phyloP scores from a whole-genome alignment of 495 filamentous ascomycete species.

The Sphaerosporella brunnea region DNA sequence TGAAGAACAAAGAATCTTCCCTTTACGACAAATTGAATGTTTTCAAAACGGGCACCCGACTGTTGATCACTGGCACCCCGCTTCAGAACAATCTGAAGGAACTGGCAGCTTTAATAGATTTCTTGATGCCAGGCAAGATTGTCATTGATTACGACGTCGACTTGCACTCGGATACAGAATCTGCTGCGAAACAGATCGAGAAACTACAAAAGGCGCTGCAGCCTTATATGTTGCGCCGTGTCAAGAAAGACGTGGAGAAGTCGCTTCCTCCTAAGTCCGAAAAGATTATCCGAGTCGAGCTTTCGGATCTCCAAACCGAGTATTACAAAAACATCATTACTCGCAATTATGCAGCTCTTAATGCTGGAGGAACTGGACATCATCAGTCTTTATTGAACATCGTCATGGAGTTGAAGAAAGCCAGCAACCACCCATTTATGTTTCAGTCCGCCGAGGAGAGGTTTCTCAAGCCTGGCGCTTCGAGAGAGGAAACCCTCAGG shows the following conservation, averaged over 20 bases:
- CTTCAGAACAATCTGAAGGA: slow-evolving; percentile 95
- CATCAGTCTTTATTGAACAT: slow-evolving; percentile 95
- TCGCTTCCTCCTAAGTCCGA: slow-evolving; percentile 92
- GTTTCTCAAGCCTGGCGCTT: slow-evolving; percentile 53
- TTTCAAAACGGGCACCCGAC: slow-evolving; percentile 65
- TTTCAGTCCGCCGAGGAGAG: slow-evolving; percentile 83
- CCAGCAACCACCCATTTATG: slow-evolving; percentile 96
- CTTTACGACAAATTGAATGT: slow-evolving; percentile 69
- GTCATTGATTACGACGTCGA: slow-evolving; percentile 81
- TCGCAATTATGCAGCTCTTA: slow-evolving; percentile 85
- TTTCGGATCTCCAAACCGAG: slow-evolving; percentile 87
- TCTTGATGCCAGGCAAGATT: slow-evolving; percentile 79
- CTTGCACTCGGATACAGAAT: slow-evolving; percentile 46
- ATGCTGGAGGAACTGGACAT: slow-evolving; percentile 67
- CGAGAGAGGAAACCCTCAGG: slow-evolving; percentile 74
- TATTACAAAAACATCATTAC: slow-evolving; percentile 99
- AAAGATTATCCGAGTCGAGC: slow-evolving; percentile 93
- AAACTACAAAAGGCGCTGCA: slow-evolving; percentile 32
- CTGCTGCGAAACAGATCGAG: slow-evolving; percentile 44
- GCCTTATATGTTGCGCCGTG: slow-evolving; percentile 88
- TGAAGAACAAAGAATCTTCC: slow-evolving; percentile 91
- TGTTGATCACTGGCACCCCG: slow-evolving; percentile 91
- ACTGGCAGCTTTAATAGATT: slow-evolving; percentile 79
- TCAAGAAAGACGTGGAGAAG: slow-evolving; percentile 90
- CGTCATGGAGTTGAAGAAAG: slow-evolving; percentile 99